A percentile compares a stretch with the other conserved stretches of the same genome.
Conservation (phyloP, 129 eudicot genomes). For the Scalesia atractyloides region DNA sequence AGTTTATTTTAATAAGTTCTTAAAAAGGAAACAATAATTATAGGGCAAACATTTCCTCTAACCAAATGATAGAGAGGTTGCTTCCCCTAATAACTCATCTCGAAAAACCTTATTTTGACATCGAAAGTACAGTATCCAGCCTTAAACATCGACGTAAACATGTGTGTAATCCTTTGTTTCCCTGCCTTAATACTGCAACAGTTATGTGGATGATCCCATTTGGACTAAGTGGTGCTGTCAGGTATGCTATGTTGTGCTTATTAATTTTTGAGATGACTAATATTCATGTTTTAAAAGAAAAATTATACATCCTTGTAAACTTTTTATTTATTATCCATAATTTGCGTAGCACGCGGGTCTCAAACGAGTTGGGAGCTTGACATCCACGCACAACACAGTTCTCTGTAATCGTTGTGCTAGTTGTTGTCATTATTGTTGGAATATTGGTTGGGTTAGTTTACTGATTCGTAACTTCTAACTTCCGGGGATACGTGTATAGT, state of each 20-base stretch:
- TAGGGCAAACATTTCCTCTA: no score
- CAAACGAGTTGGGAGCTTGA: slow-evolving; percentile 92
- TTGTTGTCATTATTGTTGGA: slow-evolving; percentile 49
- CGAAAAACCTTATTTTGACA: no score
- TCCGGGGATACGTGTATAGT: slow-evolving; percentile 84
- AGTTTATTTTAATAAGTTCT: no score
- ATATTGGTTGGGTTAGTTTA: slow-evolving; percentile 45
- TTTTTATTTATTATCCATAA: no score
- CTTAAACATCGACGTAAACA: not conserved
- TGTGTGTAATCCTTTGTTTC: not conserved
- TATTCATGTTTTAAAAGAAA: no score
- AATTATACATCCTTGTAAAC: no score
- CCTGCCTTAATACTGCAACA: slow-evolving; percentile 63
- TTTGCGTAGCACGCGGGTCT: slow-evolving; percentile 64
- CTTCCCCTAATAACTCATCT: no score
- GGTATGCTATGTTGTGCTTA: slow-evolving; percentile 48
- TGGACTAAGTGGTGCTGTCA: slow-evolving; percentile 76
- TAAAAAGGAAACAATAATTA: no score
- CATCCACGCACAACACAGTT: slow-evolving; percentile 65
- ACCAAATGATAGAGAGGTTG: no score
- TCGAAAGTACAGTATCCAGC: no score
- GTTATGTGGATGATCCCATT: slow-evolving; percentile 80
- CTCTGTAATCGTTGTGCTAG: slow-evolving; percentile 57
- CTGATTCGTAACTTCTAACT: slow-evolving; percentile 55
- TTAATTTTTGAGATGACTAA: no score